Base-by-base conservation (phyloP, 805 yeast species). In the Groenewaldozyma salmanticensis region DNA sequence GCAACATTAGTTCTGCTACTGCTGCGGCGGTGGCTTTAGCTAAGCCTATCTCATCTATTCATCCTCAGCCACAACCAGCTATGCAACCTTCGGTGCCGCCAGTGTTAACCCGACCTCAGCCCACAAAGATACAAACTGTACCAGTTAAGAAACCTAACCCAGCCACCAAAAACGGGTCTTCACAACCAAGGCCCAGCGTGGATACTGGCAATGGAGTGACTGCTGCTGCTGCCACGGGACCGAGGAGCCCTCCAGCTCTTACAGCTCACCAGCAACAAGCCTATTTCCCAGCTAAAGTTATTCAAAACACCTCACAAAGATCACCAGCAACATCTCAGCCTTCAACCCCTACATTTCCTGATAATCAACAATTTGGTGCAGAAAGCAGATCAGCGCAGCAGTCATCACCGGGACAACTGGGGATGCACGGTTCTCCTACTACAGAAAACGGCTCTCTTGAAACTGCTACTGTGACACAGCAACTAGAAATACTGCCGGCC, bases 401-500 rank as follows among this genome's bases (percentile, higher is more conserved):
- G 21, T 18, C 21, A 15, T 6, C 18, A n/a, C 34, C 34, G 7
- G n/a, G 34, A 7, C 15, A 7, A 7, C 21, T 17, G 13, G n/a
- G n/a, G n/a, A n/a, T n/a, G n/a, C n/a, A n/a, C n/a, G n/a, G n/a
- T n/a, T 5, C 16, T 6, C 11, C 19, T 17, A 11, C 24, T 17
- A n/a, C 6, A 16, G n/a, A 5, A 9, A 18, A 6, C 7, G 11
- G 21, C 5, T 11, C 37, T 33, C 6, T 5, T 6, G 24, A 5
- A 5, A 16, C 37, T 6, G 21, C 37, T 6, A 17, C 38, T 4
- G 42, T 24, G 27, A 36, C 42, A 11, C 36, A 32, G 20, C 43
- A 21, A 16, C 42, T 49, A 5, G 68, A 64, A n/a, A 63, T 67
- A 2, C 63, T 69, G 5, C 73, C 76, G 1, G 48, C 63, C n/a